phyloP scores from a whole-genome alignment of 306 rosid species.

The Cucurbita moschata region DNA sequence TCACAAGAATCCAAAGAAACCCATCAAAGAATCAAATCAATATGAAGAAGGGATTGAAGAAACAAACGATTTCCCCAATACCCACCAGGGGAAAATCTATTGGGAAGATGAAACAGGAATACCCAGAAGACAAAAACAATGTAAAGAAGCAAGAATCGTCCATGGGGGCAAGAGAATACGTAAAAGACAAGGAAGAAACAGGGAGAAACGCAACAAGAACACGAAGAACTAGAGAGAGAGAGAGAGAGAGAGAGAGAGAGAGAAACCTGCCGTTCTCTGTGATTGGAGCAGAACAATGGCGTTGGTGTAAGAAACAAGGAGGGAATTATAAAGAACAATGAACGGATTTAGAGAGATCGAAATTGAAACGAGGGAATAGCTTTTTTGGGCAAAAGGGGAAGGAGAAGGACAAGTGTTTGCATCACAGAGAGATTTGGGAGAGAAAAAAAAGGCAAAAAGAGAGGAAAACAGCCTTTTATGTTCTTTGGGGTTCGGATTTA shows the following conservation, averaged over 20 bases:
- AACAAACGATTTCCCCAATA: background rate
- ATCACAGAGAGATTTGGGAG: background rate
- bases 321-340: conserved; percentile 1
- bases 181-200: conserved; percentile 1
- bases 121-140: background rate
- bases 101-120: background rate
- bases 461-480: background rate
- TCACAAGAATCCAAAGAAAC: background rate
- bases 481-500: background rate
- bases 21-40: background rate
- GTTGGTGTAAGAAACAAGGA: conserved; percentile 2
- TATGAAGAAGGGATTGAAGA: background rate
- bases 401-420: background rate
- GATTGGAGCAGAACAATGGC: conserved; percentile 15
- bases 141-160: background rate
- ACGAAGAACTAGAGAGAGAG: background rate
- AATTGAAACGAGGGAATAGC: background rate
- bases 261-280: conserved; percentile 19
- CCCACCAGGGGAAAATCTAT: background rate
- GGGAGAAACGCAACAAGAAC: background rate
- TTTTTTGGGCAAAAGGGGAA: background rate
- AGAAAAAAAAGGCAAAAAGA: background rate
- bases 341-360: conserved; percentile 15
- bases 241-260: background rate
- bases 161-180: background rate